phyloP scores from a whole-genome alignment of 2,329 filamentous ascomycete genomes.

The Arthrinium phaeospermum region DNA sequence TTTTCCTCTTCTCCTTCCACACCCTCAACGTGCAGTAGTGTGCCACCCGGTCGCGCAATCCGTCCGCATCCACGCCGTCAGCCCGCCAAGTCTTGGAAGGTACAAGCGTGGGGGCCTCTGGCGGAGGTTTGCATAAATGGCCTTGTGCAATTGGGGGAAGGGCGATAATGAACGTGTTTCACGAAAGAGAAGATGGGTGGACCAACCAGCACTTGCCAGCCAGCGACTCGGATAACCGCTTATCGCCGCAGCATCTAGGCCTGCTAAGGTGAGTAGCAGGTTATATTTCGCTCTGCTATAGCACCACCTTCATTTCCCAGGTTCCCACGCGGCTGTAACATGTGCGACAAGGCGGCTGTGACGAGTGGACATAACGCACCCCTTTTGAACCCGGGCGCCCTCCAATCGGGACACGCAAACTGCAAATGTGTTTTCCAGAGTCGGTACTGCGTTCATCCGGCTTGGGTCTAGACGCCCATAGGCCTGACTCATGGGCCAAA shows the following conservation, averaged over 20 bases:
- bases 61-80: neutral
- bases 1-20: neutral
- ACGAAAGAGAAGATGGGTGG: neutral
- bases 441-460: neutral
- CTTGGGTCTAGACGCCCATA: neutral
- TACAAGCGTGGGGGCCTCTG: neutral
- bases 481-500: neutral
- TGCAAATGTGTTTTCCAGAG: neutral
- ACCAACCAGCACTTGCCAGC: neutral
- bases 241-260: neutral
- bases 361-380: neutral
- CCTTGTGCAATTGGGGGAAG: neutral
- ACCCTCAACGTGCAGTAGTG: neutral
- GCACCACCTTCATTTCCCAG: constrained; percentile 5
- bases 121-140: neutral
- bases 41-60: neutral
- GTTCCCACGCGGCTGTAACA: constrained; percentile 16
- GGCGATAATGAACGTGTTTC: constrained; percentile 9
- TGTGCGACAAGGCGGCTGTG: constrained; percentile 12
- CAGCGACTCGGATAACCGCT: neutral
- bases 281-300: neutral
- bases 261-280: neutral
- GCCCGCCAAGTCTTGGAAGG: neutral
- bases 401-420: neutral
- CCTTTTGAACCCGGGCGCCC: neutral